Evolutionary conservation across 768 basidiomycete species (phyloP).

Genomic region (Suillus bovinus): DNA sequence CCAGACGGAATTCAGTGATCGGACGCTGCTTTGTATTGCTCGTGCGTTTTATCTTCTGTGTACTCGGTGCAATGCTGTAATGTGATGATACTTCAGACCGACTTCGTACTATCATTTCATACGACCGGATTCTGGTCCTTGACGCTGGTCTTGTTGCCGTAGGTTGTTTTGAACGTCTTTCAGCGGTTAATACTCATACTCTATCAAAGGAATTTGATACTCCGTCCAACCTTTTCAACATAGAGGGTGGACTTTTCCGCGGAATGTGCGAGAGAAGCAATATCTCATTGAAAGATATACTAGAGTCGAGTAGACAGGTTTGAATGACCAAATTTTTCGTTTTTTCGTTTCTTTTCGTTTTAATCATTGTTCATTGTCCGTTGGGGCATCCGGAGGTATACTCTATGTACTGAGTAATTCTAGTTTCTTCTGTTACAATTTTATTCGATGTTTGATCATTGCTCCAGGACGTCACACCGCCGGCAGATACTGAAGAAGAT

Average conservation of each 20-base stretch:
- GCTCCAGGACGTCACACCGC: too few species aligned
- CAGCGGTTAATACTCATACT: not conserved
- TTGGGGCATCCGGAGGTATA: too few species aligned
- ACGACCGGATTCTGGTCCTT: constrained; percentile 72
- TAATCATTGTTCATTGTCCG: too few species aligned
- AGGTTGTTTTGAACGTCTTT: constrained; percentile 16
- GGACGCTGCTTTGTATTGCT: constrained; percentile 54
- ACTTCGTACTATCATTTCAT: constrained; percentile 53
- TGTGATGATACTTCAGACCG: constrained; percentile 32
- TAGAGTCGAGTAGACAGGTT: constrained; percentile 6
- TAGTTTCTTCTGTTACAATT: too few species aligned
- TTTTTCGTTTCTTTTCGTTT: not conserved
- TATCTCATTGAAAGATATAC: constrained; percentile 50
- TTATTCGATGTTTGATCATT: too few species aligned
- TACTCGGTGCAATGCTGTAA: not conserved
- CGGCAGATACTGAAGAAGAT: too few species aligned
- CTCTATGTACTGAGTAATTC: too few species aligned
- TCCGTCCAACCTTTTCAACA: constrained; percentile 39
- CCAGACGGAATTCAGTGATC: constrained; percentile 44
- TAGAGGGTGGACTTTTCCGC: constrained; percentile 54
- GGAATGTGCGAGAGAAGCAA: constrained; percentile 58
- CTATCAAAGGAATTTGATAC: constrained; percentile 54
- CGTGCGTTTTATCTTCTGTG: constrained; percentile 26
- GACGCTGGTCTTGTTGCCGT: constrained; percentile 60
- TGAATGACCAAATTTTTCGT: not conserved